These are phyloP conservation scores for Cystofilobasidium macerans DNA, from an alignment of 768 basidiomycete genomes.

Conservation along the genomic window DNA sequence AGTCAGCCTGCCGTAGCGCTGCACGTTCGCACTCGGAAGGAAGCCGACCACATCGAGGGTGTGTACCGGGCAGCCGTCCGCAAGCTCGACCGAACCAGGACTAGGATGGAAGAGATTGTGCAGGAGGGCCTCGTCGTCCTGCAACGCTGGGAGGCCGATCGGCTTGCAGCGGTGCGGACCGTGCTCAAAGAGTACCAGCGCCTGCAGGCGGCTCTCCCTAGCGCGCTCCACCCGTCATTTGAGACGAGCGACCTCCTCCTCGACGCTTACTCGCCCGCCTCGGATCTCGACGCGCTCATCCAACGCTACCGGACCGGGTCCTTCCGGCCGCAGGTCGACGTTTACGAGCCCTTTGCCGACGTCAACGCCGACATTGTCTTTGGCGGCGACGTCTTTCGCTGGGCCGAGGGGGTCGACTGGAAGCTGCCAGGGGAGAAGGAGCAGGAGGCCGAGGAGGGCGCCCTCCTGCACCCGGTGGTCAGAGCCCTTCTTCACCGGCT, in stretches of 20 bases:
- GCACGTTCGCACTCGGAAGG: slow-evolving; percentile 10
- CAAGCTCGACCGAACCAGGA: slow-evolving; percentile 18
- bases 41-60: slow-evolving; percentile 9
- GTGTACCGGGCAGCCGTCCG: slow-evolving; percentile 14
- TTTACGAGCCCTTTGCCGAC: slow-evolving; percentile 22
- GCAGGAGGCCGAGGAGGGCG: slow-evolving; percentile 10
- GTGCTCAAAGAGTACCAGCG: slow-evolving; percentile 24
- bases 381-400: slow-evolving; percentile 8
- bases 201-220: not conserved
- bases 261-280: slow-evolving; percentile 20
- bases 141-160: slow-evolving; percentile 24
- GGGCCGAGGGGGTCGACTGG: slow-evolving; percentile 21
- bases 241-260: slow-evolving; percentile 19
- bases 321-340: slow-evolving; percentile 17
- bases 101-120: slow-evolving; percentile 24
- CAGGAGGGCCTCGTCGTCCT: slow-evolving; percentile 13
- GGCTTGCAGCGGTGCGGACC: slow-evolving; percentile 22
- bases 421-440: slow-evolving; percentile 13
- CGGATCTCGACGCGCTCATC: slow-evolving; percentile 22
- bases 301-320: slow-evolving; percentile 19
- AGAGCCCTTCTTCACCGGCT: slow-evolving; percentile 10
- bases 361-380: slow-evolving; percentile 12
- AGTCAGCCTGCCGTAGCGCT: not conserved
- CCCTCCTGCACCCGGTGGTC: slow-evolving; percentile 13
- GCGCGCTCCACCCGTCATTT: slow-evolving; percentile 1